Conservation (phyloP, 2,329 filamentous ascomycete genomes). For the Aspergillus puulaauensis region DNA sequence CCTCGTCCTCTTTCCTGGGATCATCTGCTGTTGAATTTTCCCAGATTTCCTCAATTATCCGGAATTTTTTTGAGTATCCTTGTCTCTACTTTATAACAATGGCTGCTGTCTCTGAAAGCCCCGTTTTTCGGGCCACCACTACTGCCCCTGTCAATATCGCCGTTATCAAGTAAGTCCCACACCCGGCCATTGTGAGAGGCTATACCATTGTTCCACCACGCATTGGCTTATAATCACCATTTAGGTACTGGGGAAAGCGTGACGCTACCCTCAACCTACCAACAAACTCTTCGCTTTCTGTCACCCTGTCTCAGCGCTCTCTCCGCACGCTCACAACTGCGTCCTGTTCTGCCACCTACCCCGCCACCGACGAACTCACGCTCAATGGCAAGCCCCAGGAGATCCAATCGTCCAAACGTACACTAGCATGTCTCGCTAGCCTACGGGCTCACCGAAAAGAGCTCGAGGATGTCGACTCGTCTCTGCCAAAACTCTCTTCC, state of each 20-base stretch:
- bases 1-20: neutral
- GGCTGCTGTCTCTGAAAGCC: conserved; percentile 36
- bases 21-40: conserved; percentile 7
- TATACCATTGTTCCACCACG: neutral
- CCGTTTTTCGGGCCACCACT: conserved; percentile 86
- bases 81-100: conserved; percentile 22
- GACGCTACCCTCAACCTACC: conserved; percentile 92
- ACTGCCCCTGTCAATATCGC: conserved; percentile 98
- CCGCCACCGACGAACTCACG: conserved; percentile 67
- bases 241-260: conserved; percentile 92
- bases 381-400: conserved; percentile 84
- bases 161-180: conserved; percentile 75
- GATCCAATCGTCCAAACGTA: conserved; percentile 75
- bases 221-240: conserved; percentile 12
- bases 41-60: neutral
- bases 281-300: conserved; percentile 95
- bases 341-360: conserved; percentile 75
- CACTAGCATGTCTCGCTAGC: conserved; percentile 90
- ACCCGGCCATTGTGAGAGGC: conserved; percentile 13
- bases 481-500: conserved; percentile 76
- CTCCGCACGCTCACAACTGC: conserved; percentile 95
- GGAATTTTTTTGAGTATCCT: neutral
- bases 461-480: conserved; percentile 70
- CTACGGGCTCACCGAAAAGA: conserved; percentile 73
- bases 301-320: conserved; percentile 91